Evolutionary conservation across 2,329 filamentous ascomycete species (phyloP), one percentile per base, ranked within the genome.

Genomic region (Corinectria fuckeliana): DNA sequence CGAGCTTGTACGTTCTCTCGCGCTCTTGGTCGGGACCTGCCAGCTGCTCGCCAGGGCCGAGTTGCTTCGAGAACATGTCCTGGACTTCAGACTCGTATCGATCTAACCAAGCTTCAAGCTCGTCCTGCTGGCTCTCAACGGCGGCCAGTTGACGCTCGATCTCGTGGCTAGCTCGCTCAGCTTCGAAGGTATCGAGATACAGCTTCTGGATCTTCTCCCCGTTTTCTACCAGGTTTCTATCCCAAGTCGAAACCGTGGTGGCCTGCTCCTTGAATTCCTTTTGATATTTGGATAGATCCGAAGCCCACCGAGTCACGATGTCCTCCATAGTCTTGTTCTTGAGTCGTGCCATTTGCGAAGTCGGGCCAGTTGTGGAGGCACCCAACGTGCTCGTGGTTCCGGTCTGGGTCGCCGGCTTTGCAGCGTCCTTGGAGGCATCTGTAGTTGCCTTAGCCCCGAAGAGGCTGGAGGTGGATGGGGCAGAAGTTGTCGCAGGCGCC

Each of bases 271-370:
- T 93, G 80, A 98, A 99, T 59, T 96, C 92, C 75, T 97, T 96
- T 72, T 98, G 94, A 73, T 99, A 97, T 72, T 96, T 96, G 52
- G 93, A 91, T 49, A 99, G 82, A 72, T 98, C 95, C 0, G 93
- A 92, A 2, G 95, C 95, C 95, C 95, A 99, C 28, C 93, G 88
- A 4, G 92, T 97, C 66, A 99, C 93, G 64, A 99, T 97, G 75
- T 99, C 95, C 72, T 99, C 95, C 91, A 99, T 97, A 0, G 94
- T 97, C 80, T 97, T 98, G 77, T 97, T 97, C 82, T 97, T 97
- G 34, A 99, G 82, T 25, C 95, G 90, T 4, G 94, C 95, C 70
- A 96, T 88, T 57, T 93, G 89, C 14, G 95, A 94, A 3, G 89
- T 81, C 1, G 93, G 92, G 0, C 93, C 93, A 30, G 87, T 82